phyloP scores from a whole-genome alignment of 2,329 filamentous ascomycete genomes.

The Knufia fluminis region DNA sequence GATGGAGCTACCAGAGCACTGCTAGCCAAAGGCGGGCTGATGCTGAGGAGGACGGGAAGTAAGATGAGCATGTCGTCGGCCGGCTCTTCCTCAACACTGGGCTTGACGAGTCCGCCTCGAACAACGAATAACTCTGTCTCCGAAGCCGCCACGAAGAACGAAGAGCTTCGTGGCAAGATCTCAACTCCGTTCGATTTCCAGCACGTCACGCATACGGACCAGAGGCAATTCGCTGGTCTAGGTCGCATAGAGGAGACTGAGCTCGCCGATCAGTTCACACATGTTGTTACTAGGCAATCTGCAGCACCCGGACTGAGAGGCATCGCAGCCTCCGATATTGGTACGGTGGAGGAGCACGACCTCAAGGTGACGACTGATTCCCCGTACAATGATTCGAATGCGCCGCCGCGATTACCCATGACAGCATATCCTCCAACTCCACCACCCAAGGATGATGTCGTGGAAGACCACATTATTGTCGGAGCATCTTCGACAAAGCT shows the following conservation, averaged over 20 bases:
- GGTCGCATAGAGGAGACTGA: slow-evolving; percentile 44
- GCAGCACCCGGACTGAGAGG: slow-evolving; percentile 42
- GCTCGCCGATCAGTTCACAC: slow-evolving; percentile 45
- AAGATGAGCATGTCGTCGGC: slow-evolving; percentile 35
- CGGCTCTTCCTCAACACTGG: slow-evolving; percentile 6
- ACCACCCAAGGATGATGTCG: slow-evolving; percentile 15
- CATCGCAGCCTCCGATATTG: slow-evolving; percentile 27
- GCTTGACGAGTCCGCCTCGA: slow-evolving; percentile 8
- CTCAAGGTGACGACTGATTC: neutral
- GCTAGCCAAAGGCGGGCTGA: slow-evolving; percentile 37
- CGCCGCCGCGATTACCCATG: slow-evolving; percentile 26
- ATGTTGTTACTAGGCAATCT: slow-evolving; percentile 44
- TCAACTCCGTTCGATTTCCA: slow-evolving; percentile 57
- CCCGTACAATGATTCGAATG: neutral
- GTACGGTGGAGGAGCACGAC: neutral
- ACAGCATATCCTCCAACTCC: slow-evolving; percentile 23
- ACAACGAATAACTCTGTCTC: slow-evolving; percentile 5
- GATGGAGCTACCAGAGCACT: slow-evolving; percentile 30
- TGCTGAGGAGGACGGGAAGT: slow-evolving; percentile 38
- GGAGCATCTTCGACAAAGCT: neutral
- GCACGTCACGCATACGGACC: slow-evolving; percentile 52
- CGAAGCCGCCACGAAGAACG: slow-evolving; percentile 11
- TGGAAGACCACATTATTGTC: neutral
- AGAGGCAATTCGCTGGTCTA: slow-evolving; percentile 44
- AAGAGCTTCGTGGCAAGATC: slow-evolving; percentile 30